phyloP scores from a whole-genome alignment of 106 monocot species.

The Apostasia ramifera region DNA sequence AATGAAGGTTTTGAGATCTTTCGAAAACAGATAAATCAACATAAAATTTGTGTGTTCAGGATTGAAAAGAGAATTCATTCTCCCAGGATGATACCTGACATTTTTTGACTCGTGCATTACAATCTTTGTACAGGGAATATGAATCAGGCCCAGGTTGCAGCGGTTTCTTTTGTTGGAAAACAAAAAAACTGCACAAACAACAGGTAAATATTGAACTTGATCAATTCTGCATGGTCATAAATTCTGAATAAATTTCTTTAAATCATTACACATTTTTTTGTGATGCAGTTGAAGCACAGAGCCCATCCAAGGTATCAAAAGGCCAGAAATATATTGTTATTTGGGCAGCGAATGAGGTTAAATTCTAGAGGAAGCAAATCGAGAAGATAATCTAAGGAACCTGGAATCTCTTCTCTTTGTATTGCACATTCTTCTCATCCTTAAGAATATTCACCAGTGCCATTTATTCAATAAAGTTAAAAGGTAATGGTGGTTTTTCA shows the following conservation, averaged over 20 bases:
- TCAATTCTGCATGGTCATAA: neutral
- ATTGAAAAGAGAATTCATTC: too few relatives aligned
- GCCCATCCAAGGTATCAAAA: slow-evolving; percentile 19
- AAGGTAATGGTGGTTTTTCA: neutral
- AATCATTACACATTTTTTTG: neutral
- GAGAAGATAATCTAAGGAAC: slow-evolving; percentile 1
- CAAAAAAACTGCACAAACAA: slow-evolving; percentile 15
- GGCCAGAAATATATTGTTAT: slow-evolving; percentile 17
- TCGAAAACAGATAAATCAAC: neutral
- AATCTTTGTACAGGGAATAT: slow-evolving; percentile 34
- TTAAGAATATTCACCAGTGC: neutral
- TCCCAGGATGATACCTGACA: neutral
- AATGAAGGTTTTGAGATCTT: too few relatives aligned
- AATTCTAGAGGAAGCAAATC: slow-evolving; percentile 17
- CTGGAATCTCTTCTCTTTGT: neutral
- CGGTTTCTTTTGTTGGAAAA: slow-evolving; percentile 64
- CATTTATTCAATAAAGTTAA: neutral
- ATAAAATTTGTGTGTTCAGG: neutral
- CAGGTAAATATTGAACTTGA: slow-evolving; percentile 17
- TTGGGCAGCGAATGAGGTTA: slow-evolving; percentile 27
- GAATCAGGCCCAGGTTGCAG: slow-evolving; percentile 55
- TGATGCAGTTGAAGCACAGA: slow-evolving; percentile 36
- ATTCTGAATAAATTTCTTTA: neutral
- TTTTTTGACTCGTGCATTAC: neutral
- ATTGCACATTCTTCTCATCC: neutral